Evolutionary conservation across 2,329 filamentous ascomycete species (phyloP).

Genomic region (Venturia oleaginea): DNA sequence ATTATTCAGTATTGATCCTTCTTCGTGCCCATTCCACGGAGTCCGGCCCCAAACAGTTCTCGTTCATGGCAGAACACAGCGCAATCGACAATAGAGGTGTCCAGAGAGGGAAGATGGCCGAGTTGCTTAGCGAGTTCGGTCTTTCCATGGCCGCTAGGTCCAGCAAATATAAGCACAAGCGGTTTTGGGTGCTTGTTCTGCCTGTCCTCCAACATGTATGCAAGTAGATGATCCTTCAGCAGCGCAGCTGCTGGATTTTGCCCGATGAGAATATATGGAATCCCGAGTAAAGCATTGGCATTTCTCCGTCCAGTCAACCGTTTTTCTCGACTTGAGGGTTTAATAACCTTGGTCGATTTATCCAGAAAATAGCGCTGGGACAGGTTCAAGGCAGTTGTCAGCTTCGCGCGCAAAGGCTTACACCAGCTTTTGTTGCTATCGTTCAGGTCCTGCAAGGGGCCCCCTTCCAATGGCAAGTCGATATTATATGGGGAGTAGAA

Average conservation of each 20-base stretch:
- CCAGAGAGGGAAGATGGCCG: slow-evolving; percentile 31
- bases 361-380: background rate
- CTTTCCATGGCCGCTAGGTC: slow-evolving; percentile 42
- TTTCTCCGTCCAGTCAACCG: background rate
- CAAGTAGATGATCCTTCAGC: background rate
- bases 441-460: background rate
- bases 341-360: background rate
- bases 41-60: slow-evolving; percentile 36
- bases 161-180: slow-evolving; percentile 18
- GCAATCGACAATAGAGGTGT: slow-evolving; percentile 32
- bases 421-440: background rate
- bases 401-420: background rate
- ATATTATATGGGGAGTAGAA: background rate
- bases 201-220: background rate
- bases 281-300: background rate
- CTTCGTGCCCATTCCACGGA: slow-evolving; percentile 26
- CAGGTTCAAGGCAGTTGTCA: background rate
- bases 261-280: background rate
- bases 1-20: slow-evolving; percentile 39
- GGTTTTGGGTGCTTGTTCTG: slow-evolving; percentile 16
- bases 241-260: background rate
- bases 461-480: background rate
- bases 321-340: background rate
- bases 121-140: slow-evolving; percentile 39
- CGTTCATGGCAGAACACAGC: slow-evolving; percentile 28